Conservation (phyloP, 306 rosid species). For the Astragalus membranaceus region DNA sequence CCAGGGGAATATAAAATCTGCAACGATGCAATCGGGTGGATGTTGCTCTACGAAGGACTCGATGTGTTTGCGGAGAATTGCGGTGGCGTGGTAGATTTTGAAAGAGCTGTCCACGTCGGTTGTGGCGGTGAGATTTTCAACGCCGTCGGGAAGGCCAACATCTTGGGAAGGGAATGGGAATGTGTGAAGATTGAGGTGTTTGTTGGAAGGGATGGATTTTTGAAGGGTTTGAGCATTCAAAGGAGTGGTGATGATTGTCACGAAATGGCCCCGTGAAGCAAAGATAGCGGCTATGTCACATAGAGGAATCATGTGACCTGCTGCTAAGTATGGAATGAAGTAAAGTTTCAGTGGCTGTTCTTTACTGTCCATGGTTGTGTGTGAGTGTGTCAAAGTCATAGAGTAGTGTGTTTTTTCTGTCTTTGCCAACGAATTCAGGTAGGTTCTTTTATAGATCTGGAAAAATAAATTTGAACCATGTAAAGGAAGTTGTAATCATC, state of each 20-base stretch:
- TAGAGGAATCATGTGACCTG: slow-evolving; percentile 34
- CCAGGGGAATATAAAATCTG: slow-evolving; percentile 26
- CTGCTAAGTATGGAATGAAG: slow-evolving; percentile 34
- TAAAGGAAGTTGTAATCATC: too few relatives aligned
- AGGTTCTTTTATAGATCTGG: too few relatives aligned
- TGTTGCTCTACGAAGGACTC: not conserved
- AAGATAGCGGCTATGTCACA: slow-evolving; percentile 33
- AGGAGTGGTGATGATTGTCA: slow-evolving; percentile 40
- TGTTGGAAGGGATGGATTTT: not conserved
- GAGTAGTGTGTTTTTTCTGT: too few relatives aligned
- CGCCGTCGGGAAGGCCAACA: slow-evolving; percentile 27
- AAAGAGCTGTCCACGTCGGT: not conserved
- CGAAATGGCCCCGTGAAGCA: slow-evolving; percentile 25
- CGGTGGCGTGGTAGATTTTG: not conserved
- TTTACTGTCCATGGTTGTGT: too few relatives aligned
- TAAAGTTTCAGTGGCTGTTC: slow-evolving; percentile 15
- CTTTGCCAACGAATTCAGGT: too few relatives aligned
- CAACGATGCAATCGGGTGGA: slow-evolving; percentile 32
- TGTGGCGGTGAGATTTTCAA: not conserved
- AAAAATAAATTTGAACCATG: too few relatives aligned
- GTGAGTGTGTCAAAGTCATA: too few relatives aligned
- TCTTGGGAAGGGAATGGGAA: slow-evolving; percentile 19
- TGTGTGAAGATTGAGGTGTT: not conserved
- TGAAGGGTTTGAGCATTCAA: slow-evolving; percentile 10
- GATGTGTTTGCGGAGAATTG: slow-evolving; percentile 4